phyloP scores from a whole-genome alignment of 2,329 filamentous ascomycete genomes.

The Colletotrichum sp. region DNA sequence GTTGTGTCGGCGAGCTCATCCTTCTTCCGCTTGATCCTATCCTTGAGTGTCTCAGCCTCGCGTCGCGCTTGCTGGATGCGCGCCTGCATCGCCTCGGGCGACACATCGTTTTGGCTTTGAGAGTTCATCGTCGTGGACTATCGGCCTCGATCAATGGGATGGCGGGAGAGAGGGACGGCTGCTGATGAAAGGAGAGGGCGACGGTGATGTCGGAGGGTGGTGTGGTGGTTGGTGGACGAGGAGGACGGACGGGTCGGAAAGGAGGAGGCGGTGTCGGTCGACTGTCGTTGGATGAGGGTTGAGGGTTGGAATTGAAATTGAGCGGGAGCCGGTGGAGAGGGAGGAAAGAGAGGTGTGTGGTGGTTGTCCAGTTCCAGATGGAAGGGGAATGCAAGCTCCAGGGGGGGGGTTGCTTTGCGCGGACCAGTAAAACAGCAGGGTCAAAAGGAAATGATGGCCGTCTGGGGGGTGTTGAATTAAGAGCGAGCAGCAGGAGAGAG shows the following conservation, averaged over 20 bases:
- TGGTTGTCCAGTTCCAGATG: conserved; percentile 20
- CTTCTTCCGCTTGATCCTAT: conserved; percentile 99
- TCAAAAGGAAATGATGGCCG: conserved; percentile 23
- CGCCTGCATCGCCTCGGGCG: conserved; percentile 85
- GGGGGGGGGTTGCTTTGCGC: conserved; percentile 21
- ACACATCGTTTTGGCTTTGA: conserved; percentile 65
- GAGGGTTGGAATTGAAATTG: conserved; percentile 19
- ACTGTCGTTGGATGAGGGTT: conserved; percentile 20
- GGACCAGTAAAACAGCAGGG: conserved; percentile 22
- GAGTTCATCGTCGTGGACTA: conserved; percentile 53
- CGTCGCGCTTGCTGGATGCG: conserved; percentile 90
- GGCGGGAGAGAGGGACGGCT: conserved; percentile 13
- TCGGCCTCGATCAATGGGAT: conserved; percentile 9
- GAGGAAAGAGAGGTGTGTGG: conserved; percentile 21
- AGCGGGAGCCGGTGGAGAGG: conserved; percentile 19
- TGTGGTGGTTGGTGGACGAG: conserved; percentile 8
- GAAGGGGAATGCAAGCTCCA: conserved; percentile 25
- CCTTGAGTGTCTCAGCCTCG: conserved; percentile 97
- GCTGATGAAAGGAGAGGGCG: not conserved
- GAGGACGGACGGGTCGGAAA: conserved; percentile 17
- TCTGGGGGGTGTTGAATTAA: conserved; percentile 16
- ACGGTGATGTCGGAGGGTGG: not conserved
- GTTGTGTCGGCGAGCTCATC: conserved; percentile 98
- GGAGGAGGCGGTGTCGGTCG: conserved; percentile 14
- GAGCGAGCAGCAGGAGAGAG: not conserved